These are phyloP conservation scores for Senecio squalidus DNA, from an alignment of 140 eudicot genomes.

Conservation along the genomic window DNA sequence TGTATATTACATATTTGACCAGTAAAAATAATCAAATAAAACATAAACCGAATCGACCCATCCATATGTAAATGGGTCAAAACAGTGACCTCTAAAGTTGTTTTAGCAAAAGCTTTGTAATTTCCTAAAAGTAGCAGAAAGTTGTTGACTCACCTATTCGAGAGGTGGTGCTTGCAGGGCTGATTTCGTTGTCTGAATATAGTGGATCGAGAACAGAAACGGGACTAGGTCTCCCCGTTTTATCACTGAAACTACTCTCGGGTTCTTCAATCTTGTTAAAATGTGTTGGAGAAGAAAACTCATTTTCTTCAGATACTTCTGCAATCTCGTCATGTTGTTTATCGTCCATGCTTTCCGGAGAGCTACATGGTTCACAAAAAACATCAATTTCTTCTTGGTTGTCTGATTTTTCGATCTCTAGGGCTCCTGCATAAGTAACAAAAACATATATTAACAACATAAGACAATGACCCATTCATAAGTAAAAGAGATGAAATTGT, in stretches of 20 bases:
- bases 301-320: slow-evolving; percentile 37
- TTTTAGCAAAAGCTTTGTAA: neutral
- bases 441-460: slow-evolving; percentile 4
- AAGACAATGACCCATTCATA: neutral
- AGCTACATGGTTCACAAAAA: slow-evolving; percentile 25
- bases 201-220: slow-evolving; percentile 85
- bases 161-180: slow-evolving; percentile 52
- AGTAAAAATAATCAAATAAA: too few species aligned
- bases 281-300: slow-evolving; percentile 41
- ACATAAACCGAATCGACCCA: neutral
- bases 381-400: slow-evolving; percentile 32
- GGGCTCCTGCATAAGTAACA: slow-evolving; percentile 21
- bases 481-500: too few species aligned
- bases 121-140: neutral
- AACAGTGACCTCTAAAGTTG: neutral
- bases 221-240: slow-evolving; percentile 75
- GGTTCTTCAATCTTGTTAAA: slow-evolving; percentile 32
- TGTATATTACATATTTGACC: too few species aligned
- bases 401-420: slow-evolving; percentile 22
- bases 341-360: slow-evolving; percentile 10
- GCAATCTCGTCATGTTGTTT: slow-evolving; percentile 15
- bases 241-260: slow-evolving; percentile 33
- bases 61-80: neutral
- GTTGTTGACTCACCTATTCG: slow-evolving; percentile 41
- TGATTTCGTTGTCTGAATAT: slow-evolving; percentile 65